A percentile compares a stretch with the other conserved stretches of the same genome.
Conservation (phyloP, 371 early-diverging fungal genomes). For the Neoconidiobolus thromboides region DNA sequence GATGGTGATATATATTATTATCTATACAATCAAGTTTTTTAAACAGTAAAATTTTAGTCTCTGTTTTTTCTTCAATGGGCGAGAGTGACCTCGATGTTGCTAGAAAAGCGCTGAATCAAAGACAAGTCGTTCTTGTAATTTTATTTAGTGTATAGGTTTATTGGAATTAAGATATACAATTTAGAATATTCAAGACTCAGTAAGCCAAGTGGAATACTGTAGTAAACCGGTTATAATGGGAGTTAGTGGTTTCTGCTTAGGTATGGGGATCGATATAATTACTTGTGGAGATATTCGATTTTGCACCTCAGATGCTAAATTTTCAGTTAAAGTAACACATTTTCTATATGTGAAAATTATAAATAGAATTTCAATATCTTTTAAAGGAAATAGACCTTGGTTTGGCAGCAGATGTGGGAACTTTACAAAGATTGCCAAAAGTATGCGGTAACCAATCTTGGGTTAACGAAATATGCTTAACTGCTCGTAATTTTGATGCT, state of each 20-base stretch:
- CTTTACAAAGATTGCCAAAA: conserved; percentile 86
- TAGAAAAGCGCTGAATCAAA: background rate
- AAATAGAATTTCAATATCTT: background rate
- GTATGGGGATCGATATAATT: conserved; percentile 73
- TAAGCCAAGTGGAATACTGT: conserved; percentile 64
- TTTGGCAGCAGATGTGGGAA: conserved; percentile 68
- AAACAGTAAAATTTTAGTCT: too few relatives aligned
- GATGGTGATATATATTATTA: background rate
- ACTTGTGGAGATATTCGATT: conserved; percentile 86
- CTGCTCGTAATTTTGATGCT: conserved; percentile 56
- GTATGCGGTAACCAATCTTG: conserved; percentile 77
- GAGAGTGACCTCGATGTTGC: background rate
- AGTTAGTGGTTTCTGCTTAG: conserved; percentile 75
- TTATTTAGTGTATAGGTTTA: too few relatives aligned
- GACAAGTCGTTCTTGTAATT: too few relatives aligned
- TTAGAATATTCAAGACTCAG: conserved; percentile 33
- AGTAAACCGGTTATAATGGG: conserved; percentile 75
- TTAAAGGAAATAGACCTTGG: conserved; percentile 71
- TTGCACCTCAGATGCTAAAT: conserved; percentile 55
- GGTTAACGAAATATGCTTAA: conserved; percentile 75
- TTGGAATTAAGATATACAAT: background rate
- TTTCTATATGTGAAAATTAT: background rate
- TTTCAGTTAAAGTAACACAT: conserved; percentile 49
- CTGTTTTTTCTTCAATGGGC: too few relatives aligned
- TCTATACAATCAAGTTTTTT: too few relatives aligned